Percentiles rank a stretch among this genome's conserved stretches.
phyloP scores from a whole-genome alignment of 2,329 filamentous ascomycete genomes.

The Tolypocladium amazonense region DNA sequence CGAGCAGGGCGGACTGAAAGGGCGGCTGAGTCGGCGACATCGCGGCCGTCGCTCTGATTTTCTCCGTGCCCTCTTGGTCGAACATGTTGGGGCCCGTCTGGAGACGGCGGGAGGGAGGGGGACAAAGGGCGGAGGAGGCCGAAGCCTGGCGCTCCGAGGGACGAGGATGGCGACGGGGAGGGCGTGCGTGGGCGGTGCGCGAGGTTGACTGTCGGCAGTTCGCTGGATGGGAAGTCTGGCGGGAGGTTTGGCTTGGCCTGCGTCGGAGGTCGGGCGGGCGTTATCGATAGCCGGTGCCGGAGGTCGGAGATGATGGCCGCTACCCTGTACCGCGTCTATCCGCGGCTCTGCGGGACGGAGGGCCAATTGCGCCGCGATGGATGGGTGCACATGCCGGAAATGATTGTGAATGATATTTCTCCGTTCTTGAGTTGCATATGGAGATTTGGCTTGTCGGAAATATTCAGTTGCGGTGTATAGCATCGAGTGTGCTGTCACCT shows the following conservation, averaged over 20 bases:
- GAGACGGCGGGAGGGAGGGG: not conserved
- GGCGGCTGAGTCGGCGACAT: slow-evolving; percentile 19
- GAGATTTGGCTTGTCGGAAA: no score
- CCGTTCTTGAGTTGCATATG: no score
- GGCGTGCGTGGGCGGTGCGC: not conserved
- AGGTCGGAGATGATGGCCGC: not conserved
- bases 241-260: not conserved
- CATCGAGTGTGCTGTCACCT: no score
- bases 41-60: not conserved
- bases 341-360: not conserved
- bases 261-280: not conserved
- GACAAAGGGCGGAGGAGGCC: not conserved
- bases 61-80: not conserved
- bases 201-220: not conserved
- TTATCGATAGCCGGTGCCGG: not conserved
- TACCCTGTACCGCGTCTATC: slow-evolving; percentile 6
- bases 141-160: not conserved
- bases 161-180: not conserved
- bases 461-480: no score
- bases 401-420: fast-evolving
- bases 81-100: not conserved
- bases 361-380: not conserved
- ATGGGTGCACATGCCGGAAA: not conserved
- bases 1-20: slow-evolving; percentile 55
- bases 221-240: not conserved